Evolutionary conservation across 345 rosid species (phyloP), one percentile per base, ranked within the genome.

Genomic region (Brassica rapa): DNA sequence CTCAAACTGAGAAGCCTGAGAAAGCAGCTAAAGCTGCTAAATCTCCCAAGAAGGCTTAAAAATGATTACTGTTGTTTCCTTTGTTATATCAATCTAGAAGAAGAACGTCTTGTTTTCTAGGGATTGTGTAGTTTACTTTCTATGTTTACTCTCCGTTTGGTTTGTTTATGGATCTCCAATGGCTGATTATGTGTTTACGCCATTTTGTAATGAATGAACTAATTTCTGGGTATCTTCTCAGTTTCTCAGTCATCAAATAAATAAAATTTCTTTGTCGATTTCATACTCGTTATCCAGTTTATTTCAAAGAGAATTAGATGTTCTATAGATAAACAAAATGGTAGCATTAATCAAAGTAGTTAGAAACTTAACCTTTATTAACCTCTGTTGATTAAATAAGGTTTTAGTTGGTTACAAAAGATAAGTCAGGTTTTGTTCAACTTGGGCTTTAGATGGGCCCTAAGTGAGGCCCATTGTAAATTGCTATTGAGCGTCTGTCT

Each of bases 11-110:
- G 14, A 85, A 88, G 51, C 11, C 76, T n/a, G 61, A 83, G 14
- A 85, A 88, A 66, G 14, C 74, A 11, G 53, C 82, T 3, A 33
- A 86, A 2, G 74, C 78, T 32, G 4, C 84, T 0, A 87, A 88
- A 68, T 84, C 91, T 24, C 94, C 97, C 2, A 80, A 86, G 66
- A 84, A 85, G 70, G 77, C 82, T 78, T 78, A 49, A 46, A 46
- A 39, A 11, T 39, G 12, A 14, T 16, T 16, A 11, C 27, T 55
- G 37, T 15, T 49, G 41, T 32, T 46, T 21, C 35, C 15, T 63
- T 19, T 11, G 6, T 55, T 46, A 35, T 33, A 57, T 49, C 64
- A 14, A 64, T 51, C 63, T 73, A n/a, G 77, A 63, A 37, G 66
- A 61, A 19, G 59, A 62, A 21, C n/a, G n/a, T n/a, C n/a, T 66